Evolutionary conservation across 2,329 filamentous ascomycete species (phyloP), one percentile per base, ranked within the genome.

Genomic region (Cladosporium sp.): DNA sequence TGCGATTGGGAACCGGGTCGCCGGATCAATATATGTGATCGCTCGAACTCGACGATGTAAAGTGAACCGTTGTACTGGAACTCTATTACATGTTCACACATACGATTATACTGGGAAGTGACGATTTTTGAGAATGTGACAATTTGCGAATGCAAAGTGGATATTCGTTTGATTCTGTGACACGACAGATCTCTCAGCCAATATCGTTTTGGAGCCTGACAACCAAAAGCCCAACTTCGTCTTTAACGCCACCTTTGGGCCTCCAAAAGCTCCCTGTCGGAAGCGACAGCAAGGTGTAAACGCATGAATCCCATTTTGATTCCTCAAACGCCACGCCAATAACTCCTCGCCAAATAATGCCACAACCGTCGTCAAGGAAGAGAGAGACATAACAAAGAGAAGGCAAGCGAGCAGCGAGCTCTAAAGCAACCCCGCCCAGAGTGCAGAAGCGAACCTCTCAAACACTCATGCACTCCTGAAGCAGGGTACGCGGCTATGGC

Each of bases 401-500:
- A n/a, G 23, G 14, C 25, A 10, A 53, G 49, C 49, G 25, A 28
- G 49, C 49, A 30, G 49, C 23, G 49, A 53, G 49, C 49, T 53
- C 26, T 28, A 10, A 53, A 13, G 16, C n/a, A 28, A 32, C 28
- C 28, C 26, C 51, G 51, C 51, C n/a, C 14, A 11, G 14, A 21
- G 28, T 16, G 16, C 25, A n/a, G 49, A 53, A 53, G 49, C 49
- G 49, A 53, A 26, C 18, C 36, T 54, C 16, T 32, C 51, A 28
- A 28, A 54, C 28, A 54, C 30, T 18, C 51, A 13, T 54, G 51
- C 51, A 54, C 25, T 10, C 10, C 25, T 30, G 49, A 53, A 53
- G 51, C 26, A 32, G 51, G 51, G 26, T 54, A 30, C 51, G 51
- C 51, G 51, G 51, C 30, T 54, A 54, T 54, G 51, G 51, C 51